Evolutionary conservation across 495 filamentous ascomycete species (phyloP).

Genomic region (Penicillium atrosanguineum): DNA sequence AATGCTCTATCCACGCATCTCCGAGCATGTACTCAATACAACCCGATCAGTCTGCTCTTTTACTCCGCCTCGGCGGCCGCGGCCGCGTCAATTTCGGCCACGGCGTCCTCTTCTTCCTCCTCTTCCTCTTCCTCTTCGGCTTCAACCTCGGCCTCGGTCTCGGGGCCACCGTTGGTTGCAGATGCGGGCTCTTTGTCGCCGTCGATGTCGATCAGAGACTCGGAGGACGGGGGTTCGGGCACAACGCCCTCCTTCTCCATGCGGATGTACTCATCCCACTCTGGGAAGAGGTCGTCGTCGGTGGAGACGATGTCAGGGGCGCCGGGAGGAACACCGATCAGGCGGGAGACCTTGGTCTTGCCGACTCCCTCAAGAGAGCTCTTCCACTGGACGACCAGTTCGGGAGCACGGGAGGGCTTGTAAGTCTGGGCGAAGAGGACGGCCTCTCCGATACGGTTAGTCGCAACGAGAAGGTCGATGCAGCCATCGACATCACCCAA

Average conservation of each 20-base stretch:
- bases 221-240: constrained; percentile 39
- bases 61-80: constrained; percentile 22
- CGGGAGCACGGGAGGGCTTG: constrained; percentile 71
- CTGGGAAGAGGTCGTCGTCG: constrained; percentile 90
- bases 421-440: constrained; percentile 93
- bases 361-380: constrained; percentile 70
- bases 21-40: constrained; percentile 19
- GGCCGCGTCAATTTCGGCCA: constrained; percentile 12
- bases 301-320: constrained; percentile 52
- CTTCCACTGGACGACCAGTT: constrained; percentile 78
- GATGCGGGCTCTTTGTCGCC: constrained; percentile 28
- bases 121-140: constrained; percentile 8
- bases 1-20: constrained; percentile 28
- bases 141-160: constrained; percentile 23
- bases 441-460: constrained; percentile 76
- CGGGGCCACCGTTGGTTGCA: constrained; percentile 35
- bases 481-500: constrained; percentile 79
- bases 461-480: constrained; percentile 73
- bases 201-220: constrained; percentile 50
- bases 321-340: constrained; percentile 75
- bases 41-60: constrained; percentile 14
- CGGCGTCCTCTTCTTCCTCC: constrained; percentile 12
- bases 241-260: constrained; percentile 67
- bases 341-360: constrained; percentile 77
- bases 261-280: constrained; percentile 87